Evolutionary conservation across 768 basidiomycete genomes (phyloP), one percentile per base, ranked within the genome.

Genomic region (Stropharia rugosoannulata): DNA sequence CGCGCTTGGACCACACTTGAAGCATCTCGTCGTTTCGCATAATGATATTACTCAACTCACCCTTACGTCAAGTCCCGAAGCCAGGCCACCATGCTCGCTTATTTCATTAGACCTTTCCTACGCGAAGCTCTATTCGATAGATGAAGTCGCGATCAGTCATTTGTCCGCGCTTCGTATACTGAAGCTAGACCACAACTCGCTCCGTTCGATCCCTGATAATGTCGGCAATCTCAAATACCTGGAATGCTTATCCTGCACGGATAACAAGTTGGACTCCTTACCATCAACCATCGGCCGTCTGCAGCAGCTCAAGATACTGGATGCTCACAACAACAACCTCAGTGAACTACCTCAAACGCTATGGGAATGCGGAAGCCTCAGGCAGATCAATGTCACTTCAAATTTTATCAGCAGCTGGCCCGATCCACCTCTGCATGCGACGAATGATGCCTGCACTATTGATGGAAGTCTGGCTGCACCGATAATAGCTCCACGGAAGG

Each of bases 311-410:
- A 82, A 87, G 60, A 75, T 72, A 1, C 78, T 99, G 40, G 93
- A 97, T 61, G 89, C 89, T 2, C 95, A 98, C 66, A 95, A 92
- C 67, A 99, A 98, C 74, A 89, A 87, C 62, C 75, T 98, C 44
- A 82, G 78, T 4, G 84, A 86, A 61, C 73, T 98, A 0, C 93
- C 95, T 0, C 72, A 73, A 16, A 75, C 82, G 35, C 68, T 99
- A 1, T 99, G 97, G 97, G 81, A 85, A 38, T 98, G 95, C 69
- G 76, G 83, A 0, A 82, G 80, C 5, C 75, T 99, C 52, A 67
- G 70, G 41, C 76, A 79, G 40, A 80, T 98, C 66, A 98, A 98
- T 65, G 82, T 88, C 39, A 94, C 92, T 2, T 95, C 93, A 10
- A 99, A 99, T 68, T 73, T 93, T 22, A 73, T 98, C 51, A 80